Base-by-base conservation (phyloP, 257 asterid genomes). In the Solanum bukasovii region DNA sequence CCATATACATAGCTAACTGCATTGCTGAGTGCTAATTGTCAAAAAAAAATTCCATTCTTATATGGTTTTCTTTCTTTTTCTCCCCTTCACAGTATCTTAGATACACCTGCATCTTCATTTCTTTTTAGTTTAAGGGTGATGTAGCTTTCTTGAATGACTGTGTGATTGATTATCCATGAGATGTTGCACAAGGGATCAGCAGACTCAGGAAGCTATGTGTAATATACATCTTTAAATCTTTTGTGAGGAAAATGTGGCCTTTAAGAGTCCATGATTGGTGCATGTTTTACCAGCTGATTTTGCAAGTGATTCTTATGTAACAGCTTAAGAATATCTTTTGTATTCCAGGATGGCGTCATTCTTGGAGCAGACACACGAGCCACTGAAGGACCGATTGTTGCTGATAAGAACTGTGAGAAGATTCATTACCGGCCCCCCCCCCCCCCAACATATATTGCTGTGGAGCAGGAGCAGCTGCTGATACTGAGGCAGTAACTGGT, bases 321-420 rank as follows among this genome's bases (percentile, higher is more conserved):
- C 84, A 6, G n/a, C 65, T 78, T 78, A 78, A 44, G 27, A 18
- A 73, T 73, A 35, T 25, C n/a, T 40, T 9, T 42, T 89, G n/a
- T 89, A 87, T 89, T 85, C 88, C 89, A 97, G 99, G 98, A 95
- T 89, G 99, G 99, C 84, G 96, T 97, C 88, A 96, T 97, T 90
- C 99, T 97, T 37, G 99, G 99, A 90, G 99, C 99, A 49, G 99
- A 97, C 88, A 97, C 99, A 1, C 92, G 99, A 84, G 99, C 99
- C 87, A 96, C 99, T 52, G 99, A 93, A 90, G 99, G 99, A 40
- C 99, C 99, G 31, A 96, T 97, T 88, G 98, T 97, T 88, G 99
- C 99, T 74, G 99, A 97, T 89, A 97, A 97, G 93, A 97, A 96
- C 88, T 97, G 99, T 86, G 99, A 97, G 91, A 97, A 96, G 91